Evolutionary conservation across 2,329 filamentous ascomycete genomes (phyloP).

Genomic region (Fusarium graminum): DNA sequence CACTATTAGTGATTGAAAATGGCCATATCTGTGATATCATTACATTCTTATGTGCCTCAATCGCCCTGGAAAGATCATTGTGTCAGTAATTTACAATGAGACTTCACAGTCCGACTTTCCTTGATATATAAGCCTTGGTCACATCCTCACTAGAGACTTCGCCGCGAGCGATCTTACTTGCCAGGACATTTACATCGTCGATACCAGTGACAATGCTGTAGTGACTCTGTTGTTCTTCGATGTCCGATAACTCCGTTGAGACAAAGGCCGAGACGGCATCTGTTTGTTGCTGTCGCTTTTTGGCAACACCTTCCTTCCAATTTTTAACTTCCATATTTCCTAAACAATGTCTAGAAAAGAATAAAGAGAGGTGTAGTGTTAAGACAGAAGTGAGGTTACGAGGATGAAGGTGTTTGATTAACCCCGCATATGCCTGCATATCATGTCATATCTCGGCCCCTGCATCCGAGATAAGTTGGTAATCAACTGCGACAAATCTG

Average conservation of each 20-base stretch:
- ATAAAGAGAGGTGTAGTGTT: too few species aligned
- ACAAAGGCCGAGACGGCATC: constrained; percentile 11
- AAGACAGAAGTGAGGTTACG: background rate
- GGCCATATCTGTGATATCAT: fast-evolving
- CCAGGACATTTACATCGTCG: constrained; percentile 2
- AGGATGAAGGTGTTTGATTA: background rate
- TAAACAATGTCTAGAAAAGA: background rate
- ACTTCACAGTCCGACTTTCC: background rate
- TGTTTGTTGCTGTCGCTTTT: constrained; percentile 18
- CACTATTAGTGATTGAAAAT: background rate
- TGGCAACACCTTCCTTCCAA: constrained; percentile 13
- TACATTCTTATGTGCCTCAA: constrained; percentile 27
- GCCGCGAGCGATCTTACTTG: background rate
- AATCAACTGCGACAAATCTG: too few species aligned
- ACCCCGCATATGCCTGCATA: constrained; percentile 23
- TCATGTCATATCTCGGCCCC: constrained; percentile 10
- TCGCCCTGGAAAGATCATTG: constrained; percentile 1
- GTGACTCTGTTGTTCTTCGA: background rate
- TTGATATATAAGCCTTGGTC: constrained; percentile 16
- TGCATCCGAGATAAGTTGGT: background rate
- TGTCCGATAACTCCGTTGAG: background rate
- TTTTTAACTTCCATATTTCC: background rate
- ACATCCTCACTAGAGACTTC: constrained; percentile 11
- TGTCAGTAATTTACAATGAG: background rate
- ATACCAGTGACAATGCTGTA: constrained; percentile 5